phyloP scores from a whole-genome alignment of 2,329 filamentous ascomycete species.

The Fusarium heterosporum region DNA sequence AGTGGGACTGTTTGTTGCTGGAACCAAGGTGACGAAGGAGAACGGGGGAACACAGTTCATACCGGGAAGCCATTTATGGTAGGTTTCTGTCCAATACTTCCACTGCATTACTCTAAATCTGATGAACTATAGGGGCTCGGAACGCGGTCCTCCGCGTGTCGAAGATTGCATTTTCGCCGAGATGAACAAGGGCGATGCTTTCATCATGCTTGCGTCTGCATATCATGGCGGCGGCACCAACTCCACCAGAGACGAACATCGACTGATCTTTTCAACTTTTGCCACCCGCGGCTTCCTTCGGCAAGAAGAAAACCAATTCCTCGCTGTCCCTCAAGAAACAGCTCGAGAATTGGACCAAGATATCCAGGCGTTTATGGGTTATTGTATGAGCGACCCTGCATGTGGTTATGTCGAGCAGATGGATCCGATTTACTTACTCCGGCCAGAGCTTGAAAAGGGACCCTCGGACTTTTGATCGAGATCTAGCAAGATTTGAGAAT shows the following conservation, averaged over 20 bases:
- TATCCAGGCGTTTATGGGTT: conserved; percentile 30
- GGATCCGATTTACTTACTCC: conserved; percentile 31
- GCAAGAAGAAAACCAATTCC: conserved; percentile 35
- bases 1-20: conserved; percentile 11
- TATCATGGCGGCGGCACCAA: conserved; percentile 31
- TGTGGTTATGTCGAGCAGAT: conserved; percentile 34
- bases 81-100: neutral
- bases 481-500: rapidly evolving
- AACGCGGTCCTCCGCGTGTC: conserved; percentile 14
- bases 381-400: conserved; percentile 29
- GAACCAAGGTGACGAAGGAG: conserved; percentile 10
- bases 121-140: neutral
- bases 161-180: conserved; percentile 27
- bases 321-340: conserved; percentile 9
- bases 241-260: conserved; percentile 20
- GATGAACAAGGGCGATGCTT: conserved; percentile 33
- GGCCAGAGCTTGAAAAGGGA: conserved; percentile 18
- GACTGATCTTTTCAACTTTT: conserved; percentile 23
- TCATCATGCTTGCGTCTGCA: conserved; percentile 32
- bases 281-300: conserved; percentile 17
- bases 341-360: conserved; percentile 16
- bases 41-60: conserved; percentile 35
- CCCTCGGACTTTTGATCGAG: conserved; percentile 9
- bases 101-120: neutral
- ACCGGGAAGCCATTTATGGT: conserved; percentile 28